Evolutionary conservation across 1,284 basidiomycete species (phyloP), one percentile per base, ranked within the genome.

Genomic region (Apiotrichum gracile): DNA sequence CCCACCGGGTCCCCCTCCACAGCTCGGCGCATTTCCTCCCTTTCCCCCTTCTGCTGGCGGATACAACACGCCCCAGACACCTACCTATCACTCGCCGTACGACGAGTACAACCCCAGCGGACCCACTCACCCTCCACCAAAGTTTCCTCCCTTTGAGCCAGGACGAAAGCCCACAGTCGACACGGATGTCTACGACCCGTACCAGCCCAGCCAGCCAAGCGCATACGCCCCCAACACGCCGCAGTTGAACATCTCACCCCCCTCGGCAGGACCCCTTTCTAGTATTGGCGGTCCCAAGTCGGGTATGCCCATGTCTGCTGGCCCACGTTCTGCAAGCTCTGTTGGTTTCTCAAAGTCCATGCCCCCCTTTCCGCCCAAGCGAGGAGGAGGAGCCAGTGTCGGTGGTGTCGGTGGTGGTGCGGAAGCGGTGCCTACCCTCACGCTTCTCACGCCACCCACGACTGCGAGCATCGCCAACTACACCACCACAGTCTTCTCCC

Each of bases 181-280:
- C 17, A 34, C 52, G 29, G 67, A 67, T 16, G 58, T 55, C 4
- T 72, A 72, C 53, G 70, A 72, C 55, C 70, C 70, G 5, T 68
- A 72, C 40, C 64, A 63, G 41, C 52, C 22, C 50, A 49, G 46
- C 40, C 64, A 63, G 39, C 52, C 22, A 46, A 49, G 46, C 19
- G 57, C 61, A 0, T 70, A 67, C 49, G 13, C 19, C 13, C 29
- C 26, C 6, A 45, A 31, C 31, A 31, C 31, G 2, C 31, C 31
- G 13, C 27, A 27, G 24, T 19, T 27, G 8, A 22, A 8, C 29
- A 6, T 27, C 16, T 6, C 13, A 1, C 43, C 27, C 2, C 43
- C 26, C 8, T 34, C 43, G n/a, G 29, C 43, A 9, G 21, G 19
- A 7, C 43, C 43, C 13, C 9, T 26, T 6, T 43, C 41, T 2